Evolutionary conservation across 768 basidiomycete species (phyloP).

Genomic region (Hortiboletus flavorubellus): DNA sequence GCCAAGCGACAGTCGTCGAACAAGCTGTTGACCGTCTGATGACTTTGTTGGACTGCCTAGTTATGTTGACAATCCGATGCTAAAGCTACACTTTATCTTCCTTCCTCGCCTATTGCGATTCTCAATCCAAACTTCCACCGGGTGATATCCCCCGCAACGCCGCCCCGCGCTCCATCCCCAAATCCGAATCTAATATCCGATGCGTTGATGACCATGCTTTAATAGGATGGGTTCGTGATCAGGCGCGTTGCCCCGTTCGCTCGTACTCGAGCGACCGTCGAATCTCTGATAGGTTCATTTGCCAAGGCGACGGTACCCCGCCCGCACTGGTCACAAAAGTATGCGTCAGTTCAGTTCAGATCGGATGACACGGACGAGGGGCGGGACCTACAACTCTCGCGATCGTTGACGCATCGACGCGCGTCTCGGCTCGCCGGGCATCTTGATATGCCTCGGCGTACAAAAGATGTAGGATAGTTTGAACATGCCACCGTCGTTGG

Average conservation of each 20-base stretch:
- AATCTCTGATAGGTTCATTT: conserved; percentile 27
- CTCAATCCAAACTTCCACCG: too few relatives aligned
- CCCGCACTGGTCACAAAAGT: conserved; percentile 10
- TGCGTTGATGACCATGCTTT: background rate
- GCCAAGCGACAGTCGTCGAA: conserved; percentile 5
- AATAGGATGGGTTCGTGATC: background rate
- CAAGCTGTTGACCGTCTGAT: conserved; percentile 8
- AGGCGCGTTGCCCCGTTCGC: conserved; percentile 11
- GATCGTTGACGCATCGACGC: conserved; percentile 23
- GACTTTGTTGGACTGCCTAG: background rate
- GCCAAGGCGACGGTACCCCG: conserved; percentile 31
- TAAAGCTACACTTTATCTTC: conserved; percentile 22
- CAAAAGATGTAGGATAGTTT: conserved; percentile 52
- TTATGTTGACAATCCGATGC: conserved; percentile 5
- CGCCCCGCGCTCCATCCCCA: too few relatives aligned
- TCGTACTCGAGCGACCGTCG: conserved; percentile 32
- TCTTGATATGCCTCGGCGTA: conserved; percentile 49
- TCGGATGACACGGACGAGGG: background rate
- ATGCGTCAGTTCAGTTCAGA: background rate
- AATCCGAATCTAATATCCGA: background rate
- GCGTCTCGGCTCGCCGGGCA: conserved; percentile 40
- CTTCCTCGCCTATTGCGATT: background rate
- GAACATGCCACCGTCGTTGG: conserved; percentile 26
- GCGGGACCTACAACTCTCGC: conserved; percentile 23
- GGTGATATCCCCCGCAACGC: background rate